These are phyloP conservation scores for Pseudopyrenochaeta lycopersici DNA, from an alignment of 2,329 filamentous ascomycete species.

Conservation along the genomic window DNA sequence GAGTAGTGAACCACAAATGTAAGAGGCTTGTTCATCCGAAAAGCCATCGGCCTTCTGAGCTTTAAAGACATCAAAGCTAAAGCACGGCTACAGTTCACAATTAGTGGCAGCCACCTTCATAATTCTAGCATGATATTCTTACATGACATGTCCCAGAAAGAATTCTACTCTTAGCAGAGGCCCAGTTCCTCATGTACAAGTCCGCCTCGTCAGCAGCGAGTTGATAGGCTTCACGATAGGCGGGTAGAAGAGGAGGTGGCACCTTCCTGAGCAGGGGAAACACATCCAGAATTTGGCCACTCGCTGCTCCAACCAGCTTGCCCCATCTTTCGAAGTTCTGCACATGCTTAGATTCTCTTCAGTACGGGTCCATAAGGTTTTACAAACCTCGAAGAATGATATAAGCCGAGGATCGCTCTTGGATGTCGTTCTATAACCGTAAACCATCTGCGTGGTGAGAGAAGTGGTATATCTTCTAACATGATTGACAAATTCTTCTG, in stretches of 20 bases:
- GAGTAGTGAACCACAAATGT: constrained; percentile 34
- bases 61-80: constrained; percentile 30
- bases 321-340: constrained; percentile 54
- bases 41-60: constrained; percentile 29
- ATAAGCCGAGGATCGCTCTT: constrained; percentile 22
- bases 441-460: constrained; percentile 60
- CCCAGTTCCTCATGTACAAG: constrained; percentile 32
- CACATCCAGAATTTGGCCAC: constrained; percentile 56
- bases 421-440: constrained; percentile 49
- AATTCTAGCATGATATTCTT: too few relatives aligned
- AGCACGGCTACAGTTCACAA: constrained; percentile 26
- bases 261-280: constrained; percentile 58
- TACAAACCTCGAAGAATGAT: too few relatives aligned
- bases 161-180: too few relatives aligned
- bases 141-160: too few relatives aligned
- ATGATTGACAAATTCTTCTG: constrained; percentile 54
- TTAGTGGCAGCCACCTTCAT: constrained; percentile 26
- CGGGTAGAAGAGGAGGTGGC: constrained; percentile 37
- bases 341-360: too few relatives aligned
- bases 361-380: too few relatives aligned
- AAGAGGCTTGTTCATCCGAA: constrained; percentile 30
- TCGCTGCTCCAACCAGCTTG: constrained; percentile 53
- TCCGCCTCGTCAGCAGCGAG: constrained; percentile 56
- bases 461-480: constrained; percentile 60
- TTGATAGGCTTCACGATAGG: constrained; percentile 50